These are phyloP conservation scores for Geranium brycei DNA, from an alignment of 345 rosid species.

Conservation along the genomic window DNA sequence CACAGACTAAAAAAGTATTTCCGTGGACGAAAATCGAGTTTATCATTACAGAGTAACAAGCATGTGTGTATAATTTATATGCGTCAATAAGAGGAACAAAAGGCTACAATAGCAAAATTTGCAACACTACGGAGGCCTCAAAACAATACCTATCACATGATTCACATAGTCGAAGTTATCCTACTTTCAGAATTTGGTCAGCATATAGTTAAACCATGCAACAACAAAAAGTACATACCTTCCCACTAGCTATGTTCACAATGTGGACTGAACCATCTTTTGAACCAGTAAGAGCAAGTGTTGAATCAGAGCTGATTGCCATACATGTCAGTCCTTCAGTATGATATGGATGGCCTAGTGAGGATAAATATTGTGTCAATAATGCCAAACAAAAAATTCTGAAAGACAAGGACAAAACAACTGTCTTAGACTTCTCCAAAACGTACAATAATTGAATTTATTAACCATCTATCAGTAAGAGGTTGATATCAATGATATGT, in stretches of 20 bases:
- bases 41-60: too few relatives aligned
- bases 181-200: too few relatives aligned
- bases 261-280: constrained; percentile 62
- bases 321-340: constrained; percentile 67
- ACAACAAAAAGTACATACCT: constrained; percentile 30
- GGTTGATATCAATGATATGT: too few relatives aligned
- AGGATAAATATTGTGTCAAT: constrained; percentile 8
- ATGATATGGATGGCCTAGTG: constrained; percentile 75
- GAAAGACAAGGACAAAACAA: constrained; percentile 2
- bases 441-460: too few relatives aligned
- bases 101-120: too few relatives aligned
- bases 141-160: too few relatives aligned
- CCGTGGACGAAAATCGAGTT: neutral
- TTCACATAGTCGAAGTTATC: too few relatives aligned
- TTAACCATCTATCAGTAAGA: too few relatives aligned
- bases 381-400: constrained; percentile 1
- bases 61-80: too few relatives aligned
- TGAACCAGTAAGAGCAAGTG: constrained; percentile 71
- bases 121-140: too few relatives aligned
- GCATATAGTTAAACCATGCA: neutral
- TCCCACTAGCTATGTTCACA: constrained; percentile 70
- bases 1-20: neutral
- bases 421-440: too few relatives aligned
- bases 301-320: constrained; percentile 65
- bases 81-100: too few relatives aligned